Conservation (phyloP, 257 asterid species). For the Fraxinus americana region DNA sequence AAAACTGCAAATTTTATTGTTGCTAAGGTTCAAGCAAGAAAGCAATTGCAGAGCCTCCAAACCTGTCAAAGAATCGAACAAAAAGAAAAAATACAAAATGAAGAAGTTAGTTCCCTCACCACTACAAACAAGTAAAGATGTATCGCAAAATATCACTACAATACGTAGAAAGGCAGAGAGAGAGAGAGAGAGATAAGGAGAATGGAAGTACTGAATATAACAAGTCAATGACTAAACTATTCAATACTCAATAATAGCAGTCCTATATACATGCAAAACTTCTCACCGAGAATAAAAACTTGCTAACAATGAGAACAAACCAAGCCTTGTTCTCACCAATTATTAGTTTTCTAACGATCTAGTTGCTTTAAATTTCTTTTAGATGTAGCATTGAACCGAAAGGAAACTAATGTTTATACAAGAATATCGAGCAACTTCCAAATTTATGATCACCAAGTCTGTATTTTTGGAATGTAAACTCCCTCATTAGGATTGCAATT, state of each 20-base stretch:
- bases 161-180: no score
- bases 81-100: not conserved
- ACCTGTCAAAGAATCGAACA: constrained; percentile 45
- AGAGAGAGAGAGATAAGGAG: no score
- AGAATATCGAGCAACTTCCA: not conserved
- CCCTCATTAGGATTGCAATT: not conserved
- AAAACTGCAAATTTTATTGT: constrained; percentile 71
- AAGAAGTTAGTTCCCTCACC: not conserved
- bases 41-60: constrained; percentile 90
- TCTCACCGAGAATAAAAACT: not conserved
- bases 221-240: not conserved
- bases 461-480: not conserved
- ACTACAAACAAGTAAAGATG: not conserved
- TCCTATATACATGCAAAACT: not conserved
- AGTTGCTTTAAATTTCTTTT: not conserved
- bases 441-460: no score
- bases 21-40: constrained; percentile 69
- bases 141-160: not conserved
- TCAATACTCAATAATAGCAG: not conserved
- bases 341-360: not conserved
- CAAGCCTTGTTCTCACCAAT: not conserved
- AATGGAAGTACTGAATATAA: not conserved
- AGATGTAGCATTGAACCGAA: not conserved
- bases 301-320: not conserved
- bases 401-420: not conserved